phyloP scores from a whole-genome alignment of 352 stramenopile genomes.

The Pythium sp. region DNA sequence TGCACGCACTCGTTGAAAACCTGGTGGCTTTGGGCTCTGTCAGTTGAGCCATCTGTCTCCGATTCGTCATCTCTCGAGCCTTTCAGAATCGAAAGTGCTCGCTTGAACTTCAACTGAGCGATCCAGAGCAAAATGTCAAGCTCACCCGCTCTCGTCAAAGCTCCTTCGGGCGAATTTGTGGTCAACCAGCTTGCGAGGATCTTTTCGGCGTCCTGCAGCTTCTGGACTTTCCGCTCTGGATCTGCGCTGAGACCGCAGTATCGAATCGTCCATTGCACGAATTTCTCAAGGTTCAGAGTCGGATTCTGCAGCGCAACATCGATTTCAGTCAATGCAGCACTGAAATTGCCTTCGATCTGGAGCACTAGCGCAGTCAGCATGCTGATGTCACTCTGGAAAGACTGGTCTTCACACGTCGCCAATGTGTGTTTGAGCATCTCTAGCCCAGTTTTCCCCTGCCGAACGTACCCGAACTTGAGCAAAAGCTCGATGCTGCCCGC shows the following conservation, averaged over 20 bases:
- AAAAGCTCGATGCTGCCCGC: constrained; percentile 29
- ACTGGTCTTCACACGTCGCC: background rate
- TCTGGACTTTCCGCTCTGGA: constrained; percentile 12
- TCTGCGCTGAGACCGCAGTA: constrained; percentile 25
- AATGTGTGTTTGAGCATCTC: constrained; percentile 30
- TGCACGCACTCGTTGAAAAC: constrained; percentile 17
- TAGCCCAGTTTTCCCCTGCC: constrained; percentile 54
- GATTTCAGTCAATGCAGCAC: constrained; percentile 21
- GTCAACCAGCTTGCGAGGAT: constrained; percentile 18
- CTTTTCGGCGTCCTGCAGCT: constrained; percentile 24
- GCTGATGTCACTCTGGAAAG: constrained; percentile 5
- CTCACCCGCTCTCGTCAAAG: constrained; percentile 4
- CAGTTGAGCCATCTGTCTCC: background rate
- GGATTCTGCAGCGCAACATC: constrained; percentile 19
- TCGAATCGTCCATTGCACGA: constrained; percentile 32
- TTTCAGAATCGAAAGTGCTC: constrained; percentile 24
- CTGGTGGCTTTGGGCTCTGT: background rate
- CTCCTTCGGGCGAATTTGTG: background rate
- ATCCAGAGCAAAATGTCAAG: constrained; percentile 25
- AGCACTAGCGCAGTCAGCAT: constrained; percentile 26
- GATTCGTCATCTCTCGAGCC: background rate
- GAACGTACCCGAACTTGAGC: constrained; percentile 49
- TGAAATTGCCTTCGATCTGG: constrained; percentile 34
- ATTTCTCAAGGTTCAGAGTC: constrained; percentile 25
- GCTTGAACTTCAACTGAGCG: constrained; percentile 34